Percentiles rank a stretch among this genome's conserved stretches.
phyloP scores from a whole-genome alignment of 306 rosid species.

The Aeschynomene evenia region DNA sequence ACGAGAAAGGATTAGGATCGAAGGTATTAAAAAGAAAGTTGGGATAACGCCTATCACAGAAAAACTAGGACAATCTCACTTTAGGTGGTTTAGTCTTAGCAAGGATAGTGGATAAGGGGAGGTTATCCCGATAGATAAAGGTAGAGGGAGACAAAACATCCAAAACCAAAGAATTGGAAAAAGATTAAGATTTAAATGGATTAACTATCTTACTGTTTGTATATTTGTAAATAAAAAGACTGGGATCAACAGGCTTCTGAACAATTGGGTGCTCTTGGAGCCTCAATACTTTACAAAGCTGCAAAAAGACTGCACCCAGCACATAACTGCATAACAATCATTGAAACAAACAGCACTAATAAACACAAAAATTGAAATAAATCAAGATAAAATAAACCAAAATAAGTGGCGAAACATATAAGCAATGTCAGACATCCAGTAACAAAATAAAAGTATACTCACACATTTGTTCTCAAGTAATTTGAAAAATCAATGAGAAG shows the following conservation, averaged over 20 bases:
- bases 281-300: constrained; percentile 68
- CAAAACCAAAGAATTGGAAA: too few species aligned
- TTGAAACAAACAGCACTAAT: constrained; percentile 27
- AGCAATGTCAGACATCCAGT: not conserved
- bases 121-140: not conserved
- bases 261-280: constrained; percentile 63
- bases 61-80: not conserved
- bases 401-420: not conserved
- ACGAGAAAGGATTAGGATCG: not conserved
- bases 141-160: not conserved
- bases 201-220: constrained; percentile 53
- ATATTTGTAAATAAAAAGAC: constrained; percentile 61
- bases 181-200: too few species aligned
- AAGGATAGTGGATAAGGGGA: not conserved
- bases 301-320: constrained; percentile 74
- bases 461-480: constrained; percentile 62
- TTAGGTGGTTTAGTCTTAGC: not conserved
- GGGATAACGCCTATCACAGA: not conserved
- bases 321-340: constrained; percentile 55
- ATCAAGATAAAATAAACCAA: not conserved
- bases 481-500: constrained; percentile 80
- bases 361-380: constrained; percentile 8
- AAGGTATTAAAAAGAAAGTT: not conserved
- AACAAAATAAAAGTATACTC: constrained; percentile 32
- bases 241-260: constrained; percentile 72